Base-by-base conservation (phyloP, 2,329 filamentous ascomycete species). In the Ascochyta koolunga region DNA sequence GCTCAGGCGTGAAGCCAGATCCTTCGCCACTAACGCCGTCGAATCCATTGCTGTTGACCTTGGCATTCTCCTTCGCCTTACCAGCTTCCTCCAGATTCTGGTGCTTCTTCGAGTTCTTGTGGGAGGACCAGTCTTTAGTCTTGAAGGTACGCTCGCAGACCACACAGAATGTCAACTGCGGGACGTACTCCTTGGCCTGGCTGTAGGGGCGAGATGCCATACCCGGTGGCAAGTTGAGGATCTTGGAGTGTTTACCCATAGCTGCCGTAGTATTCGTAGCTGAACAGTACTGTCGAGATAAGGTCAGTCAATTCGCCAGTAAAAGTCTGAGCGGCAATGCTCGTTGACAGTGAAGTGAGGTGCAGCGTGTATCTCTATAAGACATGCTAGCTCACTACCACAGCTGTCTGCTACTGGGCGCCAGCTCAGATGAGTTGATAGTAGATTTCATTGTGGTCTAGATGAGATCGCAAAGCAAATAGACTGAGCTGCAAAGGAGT, bases 51-150 rank as follows among this genome's bases (percentile, higher is more conserved):
- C 37, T 50, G 25, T 56, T 46, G 19, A 40, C 33, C 40, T 59
- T 53, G n/a, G 16, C 24, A 15, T 64, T 64, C 52, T 69, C 64
- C 33, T 65, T 60, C 29, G 39, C 47, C 10, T 61, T 62, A 51
- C 66, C 61, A 11, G 60, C 54, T 24, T 31, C 33, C 42, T 70
- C 66, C 7, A 45, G 54, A 24, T 59, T 48, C 3, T 64, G 67
- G 48, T 75, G 72, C 48, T 65, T 64, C 60, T 72, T 75, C 19
- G 67, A 70, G 52, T 58, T 60, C 48, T 70, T 66, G 56, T 76
- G 73, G 1, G 53, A 32, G 1, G 11, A 25, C 69, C 70, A 74
- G 54, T 75, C 68, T 45, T 64, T 65, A 22, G 67, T 72, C 38
- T 47, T 62, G 50, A 76, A 56, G 10, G 27, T 47, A 9, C 66